Percentiles rank a stretch among this genome's conserved stretches.
Conservation (phyloP, 1,284 basidiomycete genomes). For the Pascua guehoae region DNA sequence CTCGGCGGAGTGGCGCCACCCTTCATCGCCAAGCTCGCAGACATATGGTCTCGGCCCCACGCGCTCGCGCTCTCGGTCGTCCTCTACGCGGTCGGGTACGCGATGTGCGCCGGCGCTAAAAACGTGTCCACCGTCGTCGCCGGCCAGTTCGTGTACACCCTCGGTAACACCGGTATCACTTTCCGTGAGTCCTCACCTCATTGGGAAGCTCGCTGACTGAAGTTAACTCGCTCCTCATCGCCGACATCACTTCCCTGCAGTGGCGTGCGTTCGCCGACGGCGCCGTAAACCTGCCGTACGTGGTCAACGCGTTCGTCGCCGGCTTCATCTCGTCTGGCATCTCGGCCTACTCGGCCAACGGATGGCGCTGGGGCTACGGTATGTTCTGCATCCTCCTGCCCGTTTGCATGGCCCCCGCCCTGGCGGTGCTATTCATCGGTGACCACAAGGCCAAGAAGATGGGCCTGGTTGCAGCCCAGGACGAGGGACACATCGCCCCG, state of each 20-base stretch:
- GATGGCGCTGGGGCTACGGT: slow-evolving; percentile 65
- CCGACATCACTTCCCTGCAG: slow-evolving; percentile 69
- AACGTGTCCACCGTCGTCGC: slow-evolving; percentile 32
- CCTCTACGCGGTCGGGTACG: slow-evolving; percentile 39
- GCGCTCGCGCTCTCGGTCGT: slow-evolving; percentile 25
- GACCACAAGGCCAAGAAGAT: slow-evolving; percentile 5
- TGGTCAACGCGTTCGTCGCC: slow-evolving; percentile 41
- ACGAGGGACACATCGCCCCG: not conserved
- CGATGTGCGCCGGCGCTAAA: slow-evolving; percentile 28
- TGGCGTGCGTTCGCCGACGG: slow-evolving; percentile 70
- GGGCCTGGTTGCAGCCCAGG: too few species aligned
- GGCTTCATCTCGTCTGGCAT: slow-evolving; percentile 59
- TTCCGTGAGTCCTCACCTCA: slow-evolving; percentile 34
- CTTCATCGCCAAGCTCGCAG: slow-evolving; percentile 42
- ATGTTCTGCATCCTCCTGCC: slow-evolving; percentile 50
- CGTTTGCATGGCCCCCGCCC: slow-evolving; percentile 20
- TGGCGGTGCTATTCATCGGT: slow-evolving; percentile 25
- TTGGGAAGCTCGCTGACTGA: too few species aligned
- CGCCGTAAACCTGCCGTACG: slow-evolving; percentile 62
- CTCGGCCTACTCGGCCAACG: slow-evolving; percentile 38
- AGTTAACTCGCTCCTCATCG: slow-evolving; percentile 37
- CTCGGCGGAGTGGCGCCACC: slow-evolving; percentile 39
- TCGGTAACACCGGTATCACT: slow-evolving; percentile 35
- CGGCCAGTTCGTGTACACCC: slow-evolving; percentile 36
- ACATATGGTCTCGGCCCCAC: slow-evolving; percentile 27